Conservation (phyloP, 352 stramenopile species). For the Globisporangium middletonii region DNA sequence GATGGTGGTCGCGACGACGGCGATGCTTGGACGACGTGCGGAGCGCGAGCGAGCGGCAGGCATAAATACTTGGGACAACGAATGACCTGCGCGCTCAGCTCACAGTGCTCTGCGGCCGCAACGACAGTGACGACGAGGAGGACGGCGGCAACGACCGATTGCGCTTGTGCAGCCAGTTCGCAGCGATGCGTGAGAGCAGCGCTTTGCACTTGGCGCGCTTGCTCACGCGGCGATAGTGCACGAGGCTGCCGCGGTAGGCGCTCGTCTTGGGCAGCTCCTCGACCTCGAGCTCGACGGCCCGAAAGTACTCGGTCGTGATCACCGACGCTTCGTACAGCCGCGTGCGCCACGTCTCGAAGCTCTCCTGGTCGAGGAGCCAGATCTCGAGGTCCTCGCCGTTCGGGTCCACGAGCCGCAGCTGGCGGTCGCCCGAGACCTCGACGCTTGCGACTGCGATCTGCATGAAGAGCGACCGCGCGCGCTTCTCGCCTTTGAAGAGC, state of each 20-base stretch:
- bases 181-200: conserved; percentile 31
- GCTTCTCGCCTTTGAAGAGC: conserved; percentile 69
- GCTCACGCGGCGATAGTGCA: conserved; percentile 46
- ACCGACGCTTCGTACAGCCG: conserved; percentile 55
- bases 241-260: conserved; percentile 61
- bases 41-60: not conserved
- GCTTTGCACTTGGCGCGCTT: conserved; percentile 47
- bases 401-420: conserved; percentile 62
- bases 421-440: conserved; percentile 52
- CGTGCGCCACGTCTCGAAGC: conserved; percentile 41
- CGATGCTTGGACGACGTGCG: no score
- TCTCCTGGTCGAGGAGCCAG: conserved; percentile 50
- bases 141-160: not conserved
- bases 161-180: conserved; percentile 31
- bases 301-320: conserved; percentile 64
- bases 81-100: not conserved
- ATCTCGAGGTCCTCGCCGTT: conserved; percentile 77
- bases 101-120: not conserved
- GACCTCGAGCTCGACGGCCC: conserved; percentile 43
- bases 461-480: conserved; percentile 48
- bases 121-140: not conserved
- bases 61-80: not conserved
- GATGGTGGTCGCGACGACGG: not conserved
- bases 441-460: conserved; percentile 74
- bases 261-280: conserved; percentile 52